phyloP scores from a whole-genome alignment of 805 yeast genomes.

The Candida quercuum region DNA sequence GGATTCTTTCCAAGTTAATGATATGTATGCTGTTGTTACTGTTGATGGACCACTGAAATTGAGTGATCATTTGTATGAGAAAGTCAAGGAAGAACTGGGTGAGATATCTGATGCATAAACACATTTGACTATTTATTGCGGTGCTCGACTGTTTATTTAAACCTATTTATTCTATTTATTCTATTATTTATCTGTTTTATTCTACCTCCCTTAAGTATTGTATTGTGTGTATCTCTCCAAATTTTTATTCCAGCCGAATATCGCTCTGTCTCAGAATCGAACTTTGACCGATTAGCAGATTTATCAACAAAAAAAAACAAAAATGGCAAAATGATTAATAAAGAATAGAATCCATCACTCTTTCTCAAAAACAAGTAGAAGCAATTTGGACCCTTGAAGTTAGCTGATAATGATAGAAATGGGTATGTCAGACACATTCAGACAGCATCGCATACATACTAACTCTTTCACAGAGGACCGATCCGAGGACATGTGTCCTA shows the following conservation, averaged over 20 bases:
- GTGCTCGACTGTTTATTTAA: too few relatives aligned
- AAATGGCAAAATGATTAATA: background rate
- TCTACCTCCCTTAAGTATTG: too few relatives aligned
- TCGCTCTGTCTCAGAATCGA: too few relatives aligned
- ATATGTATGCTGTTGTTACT: constrained; percentile 49
- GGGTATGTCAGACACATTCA: background rate
- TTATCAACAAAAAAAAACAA: background rate
- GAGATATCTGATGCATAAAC: background rate
- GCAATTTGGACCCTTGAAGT: too few relatives aligned
- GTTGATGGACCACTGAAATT: constrained; percentile 45
- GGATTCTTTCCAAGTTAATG: constrained; percentile 51
- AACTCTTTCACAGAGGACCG: constrained; percentile 34
- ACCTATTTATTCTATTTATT: background rate
- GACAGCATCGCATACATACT: background rate
- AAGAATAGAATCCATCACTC: background rate
- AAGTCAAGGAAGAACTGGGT: constrained; percentile 20
- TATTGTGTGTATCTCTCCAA: too few relatives aligned
- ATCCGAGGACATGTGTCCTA: constrained; percentile 85
- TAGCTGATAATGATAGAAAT: background rate
- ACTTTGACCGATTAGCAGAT: too few relatives aligned
- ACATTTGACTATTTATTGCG: background rate
- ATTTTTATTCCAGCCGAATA: too few relatives aligned
- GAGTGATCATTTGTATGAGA: constrained; percentile 44
- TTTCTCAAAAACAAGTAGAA: too few relatives aligned
- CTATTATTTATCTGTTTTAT: background rate